A percentile compares a stretch with the other conserved stretches of the same genome.
Conservation (phyloP, 208 protist species). For the Leishmania braziliensis region DNA sequence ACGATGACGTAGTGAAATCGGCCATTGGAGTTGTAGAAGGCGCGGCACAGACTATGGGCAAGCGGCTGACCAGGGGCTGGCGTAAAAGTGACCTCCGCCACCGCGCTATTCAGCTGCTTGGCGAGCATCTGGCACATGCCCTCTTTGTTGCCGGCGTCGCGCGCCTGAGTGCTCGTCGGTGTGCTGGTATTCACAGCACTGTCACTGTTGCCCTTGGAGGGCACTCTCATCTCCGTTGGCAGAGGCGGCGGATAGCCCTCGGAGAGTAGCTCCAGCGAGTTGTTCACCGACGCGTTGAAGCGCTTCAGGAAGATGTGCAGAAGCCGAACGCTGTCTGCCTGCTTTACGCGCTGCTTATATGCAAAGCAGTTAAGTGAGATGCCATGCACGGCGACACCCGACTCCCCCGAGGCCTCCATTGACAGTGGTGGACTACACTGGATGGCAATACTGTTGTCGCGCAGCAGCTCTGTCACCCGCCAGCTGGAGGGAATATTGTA, state of each 20-base stretch:
- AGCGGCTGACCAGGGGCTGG: slow-evolving; percentile 53
- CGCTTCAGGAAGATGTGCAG: slow-evolving; percentile 77
- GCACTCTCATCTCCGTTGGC: neutral
- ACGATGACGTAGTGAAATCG: slow-evolving; percentile 81
- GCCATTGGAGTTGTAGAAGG: slow-evolving; percentile 80
- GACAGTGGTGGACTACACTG: slow-evolving; percentile 61
- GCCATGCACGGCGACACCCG: slow-evolving; percentile 52
- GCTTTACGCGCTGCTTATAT: slow-evolving; percentile 70
- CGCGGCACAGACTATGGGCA: slow-evolving; percentile 74
- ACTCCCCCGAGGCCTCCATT: neutral
- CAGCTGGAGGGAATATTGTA: slow-evolving; percentile 78
- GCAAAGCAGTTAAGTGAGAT: slow-evolving; percentile 83
- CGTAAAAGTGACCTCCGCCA: slow-evolving; percentile 78
- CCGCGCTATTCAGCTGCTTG: slow-evolving; percentile 56
- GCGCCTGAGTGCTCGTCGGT: slow-evolving; percentile 4
- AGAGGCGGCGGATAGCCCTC: slow-evolving; percentile 24
- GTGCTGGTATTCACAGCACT: neutral
- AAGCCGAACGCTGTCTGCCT: slow-evolving; percentile 59
- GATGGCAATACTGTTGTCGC: slow-evolving; percentile 78
- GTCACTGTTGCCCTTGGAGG: neutral
- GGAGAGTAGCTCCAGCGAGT: slow-evolving; percentile 59
- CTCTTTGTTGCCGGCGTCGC: slow-evolving; percentile 10
- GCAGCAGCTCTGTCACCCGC: slow-evolving; percentile 57
- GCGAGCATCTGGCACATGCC: slow-evolving; percentile 50
- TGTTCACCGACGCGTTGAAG: slow-evolving; percentile 77